These are phyloP conservation scores for Megacollybia platyphylla DNA, from an alignment of 1,284 basidiomycete species.

Conservation along the genomic window DNA sequence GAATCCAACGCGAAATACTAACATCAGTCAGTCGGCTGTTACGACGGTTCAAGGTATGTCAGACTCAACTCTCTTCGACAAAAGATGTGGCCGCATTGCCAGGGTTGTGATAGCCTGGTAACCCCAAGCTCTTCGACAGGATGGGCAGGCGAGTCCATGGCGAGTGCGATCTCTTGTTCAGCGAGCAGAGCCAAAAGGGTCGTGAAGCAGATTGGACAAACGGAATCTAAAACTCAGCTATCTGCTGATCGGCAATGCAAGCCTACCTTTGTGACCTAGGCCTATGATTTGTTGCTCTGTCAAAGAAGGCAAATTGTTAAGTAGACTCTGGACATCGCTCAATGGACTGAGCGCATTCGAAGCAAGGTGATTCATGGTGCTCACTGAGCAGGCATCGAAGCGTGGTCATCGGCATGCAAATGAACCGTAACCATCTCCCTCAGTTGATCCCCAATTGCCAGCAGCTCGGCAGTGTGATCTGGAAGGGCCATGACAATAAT, in stretches of 20 bases:
- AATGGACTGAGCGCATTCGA: constrained; percentile 4
- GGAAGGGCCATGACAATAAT: constrained; percentile 2
- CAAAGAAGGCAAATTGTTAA: constrained; percentile 21
- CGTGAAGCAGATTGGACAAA: constrained; percentile 61
- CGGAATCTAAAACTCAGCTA: constrained; percentile 28
- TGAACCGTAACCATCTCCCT: constrained; percentile 4
- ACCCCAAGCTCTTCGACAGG: constrained; percentile 56
- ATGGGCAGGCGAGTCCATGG: constrained; percentile 65
- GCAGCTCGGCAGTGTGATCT: not conserved
- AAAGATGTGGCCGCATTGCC: constrained; percentile 60
- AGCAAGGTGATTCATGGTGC: not conserved
- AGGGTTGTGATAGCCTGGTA: constrained; percentile 37
- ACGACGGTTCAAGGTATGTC: constrained; percentile 4
- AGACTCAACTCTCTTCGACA: constrained; percentile 58
- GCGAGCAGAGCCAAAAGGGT: constrained; percentile 50
- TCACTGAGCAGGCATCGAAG: constrained; percentile 3
- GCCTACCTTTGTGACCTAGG: constrained; percentile 20
- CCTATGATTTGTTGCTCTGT: constrained; percentile 19
- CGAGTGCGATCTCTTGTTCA: constrained; percentile 57
- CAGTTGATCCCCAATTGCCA: constrained; percentile 2
- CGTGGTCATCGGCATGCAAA: constrained; percentile 1
- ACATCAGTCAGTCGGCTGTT: not conserved
- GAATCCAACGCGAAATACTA: constrained; percentile 56
- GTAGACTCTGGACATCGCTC: constrained; percentile 20
- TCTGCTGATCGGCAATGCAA: not conserved